Conservation (phyloP, 2,329 filamentous ascomycete species). For the Aspergillus spinulosporus region DNA sequence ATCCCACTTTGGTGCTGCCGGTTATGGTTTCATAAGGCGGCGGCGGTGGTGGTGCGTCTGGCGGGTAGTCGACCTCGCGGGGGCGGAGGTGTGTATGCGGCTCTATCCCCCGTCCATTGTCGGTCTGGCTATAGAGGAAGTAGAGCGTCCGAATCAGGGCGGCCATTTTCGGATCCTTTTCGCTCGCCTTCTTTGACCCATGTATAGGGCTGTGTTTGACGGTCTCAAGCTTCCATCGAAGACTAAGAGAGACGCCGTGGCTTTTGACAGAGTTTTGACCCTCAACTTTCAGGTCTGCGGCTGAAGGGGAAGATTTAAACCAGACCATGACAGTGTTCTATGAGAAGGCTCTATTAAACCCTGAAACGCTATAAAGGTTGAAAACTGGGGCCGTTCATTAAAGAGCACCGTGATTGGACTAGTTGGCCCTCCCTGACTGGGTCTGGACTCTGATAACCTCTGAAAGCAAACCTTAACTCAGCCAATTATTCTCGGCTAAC, state of each 20-base stretch:
- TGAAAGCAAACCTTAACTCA: too few relatives aligned
- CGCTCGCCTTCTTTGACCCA: neutral
- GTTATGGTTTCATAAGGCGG: neutral
- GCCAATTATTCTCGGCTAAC: neutral
- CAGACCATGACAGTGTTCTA: neutral
- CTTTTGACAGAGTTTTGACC: neutral
- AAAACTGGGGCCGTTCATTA: neutral
- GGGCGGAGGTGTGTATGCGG: too few relatives aligned
- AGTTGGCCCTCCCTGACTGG: neutral
- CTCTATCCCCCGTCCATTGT: neutral
- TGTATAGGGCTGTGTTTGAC: neutral
- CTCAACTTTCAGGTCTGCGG: neutral
- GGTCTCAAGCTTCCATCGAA: neutral
- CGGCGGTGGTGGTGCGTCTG: neutral
- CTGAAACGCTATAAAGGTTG: neutral
- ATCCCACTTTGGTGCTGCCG: conserved; percentile 29
- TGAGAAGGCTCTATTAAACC: too few relatives aligned
- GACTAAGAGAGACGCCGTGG: too few relatives aligned
- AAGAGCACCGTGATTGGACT: neutral
- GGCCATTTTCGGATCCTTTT: neutral
- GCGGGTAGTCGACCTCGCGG: neutral
- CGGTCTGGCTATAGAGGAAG: neutral
- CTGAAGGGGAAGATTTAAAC: neutral
- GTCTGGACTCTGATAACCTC: too few relatives aligned
- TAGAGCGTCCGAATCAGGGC: neutral